A percentile compares a stretch with the other conserved stretches of the same genome.
phyloP scores from a whole-genome alignment of 129 eudicot genomes.

The Ambrosia trifida region DNA sequence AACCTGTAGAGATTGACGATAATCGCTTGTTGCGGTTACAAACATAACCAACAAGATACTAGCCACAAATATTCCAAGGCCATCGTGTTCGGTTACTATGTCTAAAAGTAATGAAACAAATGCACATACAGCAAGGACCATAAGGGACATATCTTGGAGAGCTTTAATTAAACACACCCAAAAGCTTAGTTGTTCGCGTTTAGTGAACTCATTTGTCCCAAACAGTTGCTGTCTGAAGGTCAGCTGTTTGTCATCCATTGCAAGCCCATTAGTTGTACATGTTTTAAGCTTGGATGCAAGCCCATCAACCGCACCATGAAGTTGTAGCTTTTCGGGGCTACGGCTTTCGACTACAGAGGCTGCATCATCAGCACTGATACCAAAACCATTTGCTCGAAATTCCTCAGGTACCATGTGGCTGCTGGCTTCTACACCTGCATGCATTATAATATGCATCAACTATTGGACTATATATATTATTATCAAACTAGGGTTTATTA shows the following conservation, averaged over 20 bases:
- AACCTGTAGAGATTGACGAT: slow-evolving; percentile 88
- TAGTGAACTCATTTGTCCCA: slow-evolving; percentile 77
- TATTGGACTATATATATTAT: too few relatives aligned
- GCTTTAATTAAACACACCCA: slow-evolving; percentile 91
- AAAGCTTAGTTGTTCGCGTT: slow-evolving; percentile 55
- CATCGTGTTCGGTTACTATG: slow-evolving; percentile 87
- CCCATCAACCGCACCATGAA: slow-evolving; percentile 71
- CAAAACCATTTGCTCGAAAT: slow-evolving; percentile 67
- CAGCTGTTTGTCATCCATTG: slow-evolving; percentile 40
- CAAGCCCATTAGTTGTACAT: slow-evolving; percentile 53
- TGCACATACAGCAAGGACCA: slow-evolving; percentile 89
- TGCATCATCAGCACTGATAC: slow-evolving; percentile 72
- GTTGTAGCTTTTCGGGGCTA: slow-evolving; percentile 55
- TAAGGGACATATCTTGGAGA: slow-evolving; percentile 89
- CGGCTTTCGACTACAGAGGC: slow-evolving; percentile 74
- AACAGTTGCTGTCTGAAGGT: slow-evolving; percentile 47
- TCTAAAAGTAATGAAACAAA: slow-evolving; percentile 82
- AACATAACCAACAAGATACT: slow-evolving; percentile 80
- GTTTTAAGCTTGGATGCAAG: slow-evolving; percentile 68
- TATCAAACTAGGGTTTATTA: too few relatives aligned
- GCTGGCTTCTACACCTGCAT: slow-evolving; percentile 56
- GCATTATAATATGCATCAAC: neutral
- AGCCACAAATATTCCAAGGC: slow-evolving; percentile 89
- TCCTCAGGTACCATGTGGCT: slow-evolving; percentile 68
- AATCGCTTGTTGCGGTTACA: slow-evolving; percentile 90